Evolutionary conservation across 768 basidiomycete species (phyloP).

Genomic region (Amanita subjunquillea): DNA sequence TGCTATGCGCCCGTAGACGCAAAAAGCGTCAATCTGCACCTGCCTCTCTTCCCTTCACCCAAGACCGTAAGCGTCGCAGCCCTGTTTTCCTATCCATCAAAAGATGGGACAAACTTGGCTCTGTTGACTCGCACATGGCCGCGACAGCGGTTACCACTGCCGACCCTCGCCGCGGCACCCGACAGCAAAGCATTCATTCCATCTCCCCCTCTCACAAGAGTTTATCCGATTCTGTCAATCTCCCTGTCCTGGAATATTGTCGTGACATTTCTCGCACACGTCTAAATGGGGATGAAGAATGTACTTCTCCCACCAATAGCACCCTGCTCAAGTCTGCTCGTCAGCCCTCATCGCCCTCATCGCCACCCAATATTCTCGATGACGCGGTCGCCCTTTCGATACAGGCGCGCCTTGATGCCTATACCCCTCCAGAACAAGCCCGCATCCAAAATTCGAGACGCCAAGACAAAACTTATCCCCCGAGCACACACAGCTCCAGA

Average conservation of each 20-base stretch:
- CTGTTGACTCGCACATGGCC: slow-evolving; percentile 20
- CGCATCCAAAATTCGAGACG: background rate
- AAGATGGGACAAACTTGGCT: slow-evolving; percentile 22
- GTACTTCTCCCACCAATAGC: background rate
- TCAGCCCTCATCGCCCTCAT: background rate
- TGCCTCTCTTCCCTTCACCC: background rate
- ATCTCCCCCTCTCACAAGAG: background rate
- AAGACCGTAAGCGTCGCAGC: slow-evolving; percentile 1
- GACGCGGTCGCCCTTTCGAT: background rate
- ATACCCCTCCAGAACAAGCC: background rate
- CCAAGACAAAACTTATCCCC: background rate
- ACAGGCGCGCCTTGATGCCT: background rate
- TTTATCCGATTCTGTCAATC: background rate
- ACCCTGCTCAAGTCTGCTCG: background rate
- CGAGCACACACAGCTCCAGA: background rate
- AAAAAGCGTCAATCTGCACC: background rate
- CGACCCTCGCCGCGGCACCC: background rate
- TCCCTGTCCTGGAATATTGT: background rate
- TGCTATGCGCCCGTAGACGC: slow-evolving; percentile 16
- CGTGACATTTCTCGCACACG: background rate
- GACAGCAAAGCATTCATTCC: background rate
- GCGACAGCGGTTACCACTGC: background rate
- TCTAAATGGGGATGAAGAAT: slow-evolving; percentile 3
- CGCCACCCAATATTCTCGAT: background rate
- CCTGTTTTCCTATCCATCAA: background rate